These are phyloP conservation scores for Coemansia sp. DNA, from an alignment of 192 early-diverging fungal species.

Conservation along the genomic window DNA sequence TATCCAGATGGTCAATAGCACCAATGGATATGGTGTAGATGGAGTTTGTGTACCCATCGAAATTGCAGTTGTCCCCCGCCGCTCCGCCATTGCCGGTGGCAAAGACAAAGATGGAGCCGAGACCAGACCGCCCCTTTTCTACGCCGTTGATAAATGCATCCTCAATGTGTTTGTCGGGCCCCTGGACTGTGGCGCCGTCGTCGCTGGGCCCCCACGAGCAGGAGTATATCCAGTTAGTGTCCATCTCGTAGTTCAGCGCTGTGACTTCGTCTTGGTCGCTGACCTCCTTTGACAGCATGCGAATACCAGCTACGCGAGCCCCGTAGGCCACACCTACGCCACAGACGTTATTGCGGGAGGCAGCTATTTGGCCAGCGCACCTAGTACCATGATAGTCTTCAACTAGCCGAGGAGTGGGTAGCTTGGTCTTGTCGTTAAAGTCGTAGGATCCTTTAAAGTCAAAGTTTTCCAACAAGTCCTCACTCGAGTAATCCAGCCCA, in stretches of 20 bases:
- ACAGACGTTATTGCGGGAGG: constrained; percentile 86
- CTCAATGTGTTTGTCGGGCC: constrained; percentile 71
- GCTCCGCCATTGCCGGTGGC: constrained; percentile 89
- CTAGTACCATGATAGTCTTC: constrained; percentile 95
- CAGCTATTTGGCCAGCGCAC: constrained; percentile 97
- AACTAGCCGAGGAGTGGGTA: constrained; percentile 69
- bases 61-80: constrained; percentile 88
- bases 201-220: constrained; percentile 96
- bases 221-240: constrained; percentile 93
- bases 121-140: constrained; percentile 75
- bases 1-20: constrained; percentile 73
- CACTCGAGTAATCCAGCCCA: constrained; percentile 82
- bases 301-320: constrained; percentile 80
- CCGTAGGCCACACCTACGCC: constrained; percentile 91
- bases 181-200: constrained; percentile 80
- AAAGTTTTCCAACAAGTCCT: constrained; percentile 86
- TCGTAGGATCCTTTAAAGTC: constrained; percentile 91
- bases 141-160: constrained; percentile 89
- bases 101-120: constrained; percentile 91
- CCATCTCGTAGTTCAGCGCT: constrained; percentile 83
- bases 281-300: constrained; percentile 85
- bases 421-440: constrained; percentile 76
- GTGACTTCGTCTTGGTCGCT: constrained; percentile 93
- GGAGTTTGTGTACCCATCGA: constrained; percentile 94
- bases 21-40: constrained; percentile 94